These are phyloP conservation scores for Solanum hybrid DNA, from an alignment of 305 asterid species.

Conservation along the genomic window DNA sequence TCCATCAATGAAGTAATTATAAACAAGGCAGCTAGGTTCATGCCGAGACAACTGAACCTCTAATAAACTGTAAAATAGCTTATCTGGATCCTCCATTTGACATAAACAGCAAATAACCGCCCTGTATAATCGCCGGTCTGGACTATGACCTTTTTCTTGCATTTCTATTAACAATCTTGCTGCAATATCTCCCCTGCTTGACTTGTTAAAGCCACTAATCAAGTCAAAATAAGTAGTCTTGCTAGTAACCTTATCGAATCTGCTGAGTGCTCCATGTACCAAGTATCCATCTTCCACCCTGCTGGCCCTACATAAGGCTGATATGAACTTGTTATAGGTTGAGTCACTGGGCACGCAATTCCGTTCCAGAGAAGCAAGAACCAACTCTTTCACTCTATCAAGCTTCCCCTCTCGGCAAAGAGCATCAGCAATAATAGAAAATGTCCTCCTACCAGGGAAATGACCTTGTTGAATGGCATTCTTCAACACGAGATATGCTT, in stretches of 20 bases:
- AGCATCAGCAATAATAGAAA: slow-evolving; percentile 43
- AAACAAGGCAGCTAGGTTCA: slow-evolving; percentile 14
- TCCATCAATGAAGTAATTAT: slow-evolving; percentile 60
- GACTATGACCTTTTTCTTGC: slow-evolving; percentile 60
- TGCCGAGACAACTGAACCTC: slow-evolving; percentile 42
- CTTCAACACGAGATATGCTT: slow-evolving; percentile 40
- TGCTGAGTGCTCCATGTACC: slow-evolving; percentile 40
- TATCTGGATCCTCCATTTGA: slow-evolving; percentile 39
- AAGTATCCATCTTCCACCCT: slow-evolving; percentile 62
- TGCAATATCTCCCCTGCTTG: slow-evolving; percentile 54
- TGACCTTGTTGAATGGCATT: slow-evolving; percentile 49
- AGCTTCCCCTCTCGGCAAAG: slow-evolving; percentile 61
- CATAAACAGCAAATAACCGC: slow-evolving; percentile 43
- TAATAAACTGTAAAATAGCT: slow-evolving; percentile 40
- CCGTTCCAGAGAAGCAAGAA: slow-evolving; percentile 35
- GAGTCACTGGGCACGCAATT: slow-evolving; percentile 29
- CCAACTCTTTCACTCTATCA: slow-evolving; percentile 61
- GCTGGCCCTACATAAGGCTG: slow-evolving; percentile 41
- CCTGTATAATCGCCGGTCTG: slow-evolving; percentile 32
- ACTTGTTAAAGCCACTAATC: slow-evolving; percentile 43
- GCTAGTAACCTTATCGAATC: slow-evolving; percentile 22
- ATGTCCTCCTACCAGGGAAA: slow-evolving; percentile 45
- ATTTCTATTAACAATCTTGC: slow-evolving; percentile 65
- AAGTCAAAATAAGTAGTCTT: slow-evolving; percentile 41
- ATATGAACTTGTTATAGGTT: slow-evolving; percentile 44